A percentile compares a stretch with the other conserved stretches of the same genome.
Conservation (phyloP, 345 rosid species). For the Salix caprea region DNA sequence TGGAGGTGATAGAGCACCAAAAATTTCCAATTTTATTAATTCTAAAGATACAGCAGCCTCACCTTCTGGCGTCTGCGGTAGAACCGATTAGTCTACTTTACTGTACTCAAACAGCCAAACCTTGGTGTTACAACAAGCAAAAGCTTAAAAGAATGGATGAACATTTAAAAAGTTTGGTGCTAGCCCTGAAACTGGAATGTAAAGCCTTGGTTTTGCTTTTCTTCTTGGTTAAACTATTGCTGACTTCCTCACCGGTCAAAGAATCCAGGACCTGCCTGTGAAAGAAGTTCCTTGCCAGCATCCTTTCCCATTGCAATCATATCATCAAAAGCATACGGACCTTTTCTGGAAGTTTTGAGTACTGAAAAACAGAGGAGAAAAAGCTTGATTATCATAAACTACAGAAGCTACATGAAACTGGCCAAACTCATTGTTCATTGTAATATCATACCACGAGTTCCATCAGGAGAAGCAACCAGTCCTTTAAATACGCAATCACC, state of each 20-base stretch:
- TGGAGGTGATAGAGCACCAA: neutral
- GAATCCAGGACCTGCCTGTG: slow-evolving; percentile 79
- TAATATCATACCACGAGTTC: slow-evolving; percentile 57
- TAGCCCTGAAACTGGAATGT: slow-evolving; percentile 5
- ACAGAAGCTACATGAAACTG: neutral
- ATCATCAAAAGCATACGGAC: slow-evolving; percentile 57
- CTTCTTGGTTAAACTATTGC: neutral
- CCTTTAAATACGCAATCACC: slow-evolving; percentile 86
- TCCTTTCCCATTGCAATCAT: slow-evolving; percentile 86
- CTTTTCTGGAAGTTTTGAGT: slow-evolving; percentile 86
- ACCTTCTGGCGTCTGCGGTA: neutral
- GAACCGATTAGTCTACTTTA: slow-evolving; percentile 13
- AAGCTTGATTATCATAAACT: neutral
- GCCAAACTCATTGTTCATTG: too few species aligned
- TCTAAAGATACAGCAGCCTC: neutral
- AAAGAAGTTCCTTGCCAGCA: slow-evolving; percentile 89
- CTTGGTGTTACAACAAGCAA: slow-evolving; percentile 10
- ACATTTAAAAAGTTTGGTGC: neutral
- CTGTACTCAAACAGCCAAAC: slow-evolving; percentile 8
- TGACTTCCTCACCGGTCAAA: slow-evolving; percentile 32
- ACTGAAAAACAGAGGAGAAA: slow-evolving; percentile 44
- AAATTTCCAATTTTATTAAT: neutral
- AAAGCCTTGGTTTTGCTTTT: neutral
- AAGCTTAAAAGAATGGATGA: slow-evolving; percentile 11
- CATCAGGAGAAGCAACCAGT: slow-evolving; percentile 92